Percentiles rank a stretch among this genome's conserved stretches.
These are phyloP conservation scores for Hypoxylon sp. DNA, from an alignment of 2,329 filamentous ascomycete species.

Conservation along the genomic window DNA sequence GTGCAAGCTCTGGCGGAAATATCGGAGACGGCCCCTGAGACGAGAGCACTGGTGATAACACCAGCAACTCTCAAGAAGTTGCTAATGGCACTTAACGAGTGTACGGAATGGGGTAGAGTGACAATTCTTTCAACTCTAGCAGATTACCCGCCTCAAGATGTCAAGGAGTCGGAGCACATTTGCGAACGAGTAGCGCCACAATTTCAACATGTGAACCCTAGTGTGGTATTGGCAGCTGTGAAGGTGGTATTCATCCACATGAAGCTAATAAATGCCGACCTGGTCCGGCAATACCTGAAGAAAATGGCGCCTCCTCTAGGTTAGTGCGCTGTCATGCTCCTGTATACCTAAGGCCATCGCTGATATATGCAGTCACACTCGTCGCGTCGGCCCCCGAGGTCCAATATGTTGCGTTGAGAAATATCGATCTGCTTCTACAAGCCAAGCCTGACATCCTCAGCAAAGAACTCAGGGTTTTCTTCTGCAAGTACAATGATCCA, in stretches of 20 bases:
- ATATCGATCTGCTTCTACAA: slow-evolving; percentile 95
- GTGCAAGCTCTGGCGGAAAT: slow-evolving; percentile 96
- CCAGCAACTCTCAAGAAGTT: slow-evolving; percentile 91
- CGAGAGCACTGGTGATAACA: slow-evolving; percentile 85
- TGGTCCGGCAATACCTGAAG: slow-evolving; percentile 88
- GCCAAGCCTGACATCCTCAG: slow-evolving; percentile 96
- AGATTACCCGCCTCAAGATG: slow-evolving; percentile 86
- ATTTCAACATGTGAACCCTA: slow-evolving; percentile 98
- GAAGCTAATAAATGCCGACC: slow-evolving; percentile 81
- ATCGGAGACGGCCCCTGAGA: slow-evolving; percentile 89
- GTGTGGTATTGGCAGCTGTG: slow-evolving; percentile 95
- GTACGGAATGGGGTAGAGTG: slow-evolving; percentile 97
- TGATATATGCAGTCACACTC: slow-evolving; percentile 78
- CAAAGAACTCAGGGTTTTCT: slow-evolving; percentile 98
- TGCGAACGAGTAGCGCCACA: slow-evolving; percentile 96
- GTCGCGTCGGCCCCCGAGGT: slow-evolving; percentile 97
- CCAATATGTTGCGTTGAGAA: slow-evolving; percentile 95
- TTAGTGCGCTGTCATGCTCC: slow-evolving; percentile 57
- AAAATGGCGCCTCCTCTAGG: slow-evolving; percentile 98
- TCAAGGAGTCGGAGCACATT: slow-evolving; percentile 97
- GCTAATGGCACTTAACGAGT: slow-evolving; percentile 95
- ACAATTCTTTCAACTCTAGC: slow-evolving; percentile 92
- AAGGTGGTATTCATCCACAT: slow-evolving; percentile 99
- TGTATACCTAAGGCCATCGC: slow-evolving; percentile 21
- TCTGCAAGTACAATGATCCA: slow-evolving; percentile 99